Percentiles rank a stretch among this genome's conserved stretches.
These are phyloP conservation scores for Imleria badia DNA, from an alignment of 768 basidiomycete genomes.

Conservation along the genomic window DNA sequence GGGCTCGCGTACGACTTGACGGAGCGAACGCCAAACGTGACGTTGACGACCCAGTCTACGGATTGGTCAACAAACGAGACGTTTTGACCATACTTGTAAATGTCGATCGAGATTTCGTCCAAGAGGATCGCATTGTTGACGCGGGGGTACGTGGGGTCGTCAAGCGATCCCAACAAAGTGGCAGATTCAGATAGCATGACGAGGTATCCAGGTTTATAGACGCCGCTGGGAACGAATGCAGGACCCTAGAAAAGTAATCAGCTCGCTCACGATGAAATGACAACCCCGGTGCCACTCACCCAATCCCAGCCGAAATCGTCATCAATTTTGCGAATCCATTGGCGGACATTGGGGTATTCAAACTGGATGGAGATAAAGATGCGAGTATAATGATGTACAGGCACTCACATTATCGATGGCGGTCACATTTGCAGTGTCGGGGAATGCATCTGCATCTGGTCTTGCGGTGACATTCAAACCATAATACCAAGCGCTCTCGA, in stretches of 20 bases:
- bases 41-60: slow-evolving; percentile 56
- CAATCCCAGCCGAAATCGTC: slow-evolving; percentile 66
- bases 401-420: slow-evolving; percentile 33
- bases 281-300: slow-evolving; percentile 30
- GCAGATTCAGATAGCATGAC: slow-evolving; percentile 38
- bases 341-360: slow-evolving; percentile 49
- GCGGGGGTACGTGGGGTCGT: slow-evolving; percentile 24
- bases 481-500: slow-evolving; percentile 55
- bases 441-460: slow-evolving; percentile 48
- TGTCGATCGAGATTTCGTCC: slow-evolving; percentile 54
- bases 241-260: slow-evolving; percentile 40
- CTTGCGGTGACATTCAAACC: slow-evolving; percentile 51
- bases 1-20: slow-evolving; percentile 35
- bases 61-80: slow-evolving; percentile 43
- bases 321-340: slow-evolving; percentile 50
- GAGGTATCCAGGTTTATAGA: slow-evolving; percentile 56
- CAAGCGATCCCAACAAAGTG: slow-evolving; percentile 20
- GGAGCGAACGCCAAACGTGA: slow-evolving; percentile 50
- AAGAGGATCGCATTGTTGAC: slow-evolving; percentile 39
- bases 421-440: slow-evolving; percentile 22
- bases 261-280: neutral
- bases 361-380: slow-evolving; percentile 33
- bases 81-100: slow-evolving; percentile 52
- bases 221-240: slow-evolving; percentile 55
- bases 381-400: neutral